Base-by-base conservation (phyloP, 2,329 filamentous ascomycete genomes). In the Lecanosticta acicola region DNA sequence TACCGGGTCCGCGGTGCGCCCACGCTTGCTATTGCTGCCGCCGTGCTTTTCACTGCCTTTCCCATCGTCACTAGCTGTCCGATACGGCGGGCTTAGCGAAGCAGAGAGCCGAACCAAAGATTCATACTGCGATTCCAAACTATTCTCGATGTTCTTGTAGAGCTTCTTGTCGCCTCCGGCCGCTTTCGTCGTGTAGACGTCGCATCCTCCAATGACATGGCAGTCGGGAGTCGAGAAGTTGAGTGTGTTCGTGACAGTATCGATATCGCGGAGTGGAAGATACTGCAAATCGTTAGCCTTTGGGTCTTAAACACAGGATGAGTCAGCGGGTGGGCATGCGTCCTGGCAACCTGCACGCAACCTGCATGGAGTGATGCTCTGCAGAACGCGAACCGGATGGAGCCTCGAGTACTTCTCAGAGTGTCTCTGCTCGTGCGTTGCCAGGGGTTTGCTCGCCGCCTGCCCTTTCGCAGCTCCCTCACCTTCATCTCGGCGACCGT, bases 151-250 rank as follows among this genome's bases (percentile, higher is more conserved):
- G 64, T 84, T 87, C 70, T 90, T 94, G 75, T 96, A 96, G 7
- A 98, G 76, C 66, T 97, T 97, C 78, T 96, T 96, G 67, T 98
- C 93, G 53, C 84, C 84, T 37, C 90, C 89, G 45, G 91, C 89
- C 21, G 93, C 90, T 70, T 98, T 98, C 19, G 90, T 96, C 8
- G 91, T 97, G 74, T 96, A 98, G 14, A 97, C 78, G 68, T 98
- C 93, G 75, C 91, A 97, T 55, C 87, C 87, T 59, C 93, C 93
- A 20, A 89, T 84, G 50, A 98, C 85, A 58, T 91, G 87, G 64
- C 88, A 90, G 66, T 97, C 91, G 41, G 86, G 81, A 1, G 91
- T 96, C 61, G 93, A 87, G 74, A 97, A 97, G 66, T 95, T 97
- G 64, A 98, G 81, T 53, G 91, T 87, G 71, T 85, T 85, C 50